Evolutionary conservation across 78 protist genomes (phyloP), one percentile per base, ranked within the genome.

Genomic region (Cavenderia fasciculata): DNA sequence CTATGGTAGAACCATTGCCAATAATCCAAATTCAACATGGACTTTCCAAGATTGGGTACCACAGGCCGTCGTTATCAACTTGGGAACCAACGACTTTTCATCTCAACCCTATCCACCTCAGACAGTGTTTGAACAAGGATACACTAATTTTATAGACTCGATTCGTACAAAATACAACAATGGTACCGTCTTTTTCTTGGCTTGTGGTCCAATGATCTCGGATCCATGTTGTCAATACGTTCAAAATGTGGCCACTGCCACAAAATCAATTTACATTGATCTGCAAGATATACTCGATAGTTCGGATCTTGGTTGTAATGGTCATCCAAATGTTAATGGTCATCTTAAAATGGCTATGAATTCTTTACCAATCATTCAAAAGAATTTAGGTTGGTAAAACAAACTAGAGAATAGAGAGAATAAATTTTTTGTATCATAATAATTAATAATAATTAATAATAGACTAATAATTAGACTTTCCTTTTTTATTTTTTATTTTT

Each of bases 31-130:
- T 40, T n/a, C 7, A 25, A 11, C 36, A 49, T 88, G 94, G 94
- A 11, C 74, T 33, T 68, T 69, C 0, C 23, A 21, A 1, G 19
- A 61, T 19, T 88, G 23, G 4, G 40, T 27, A 18, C 94, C 94
- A 12, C 57, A 72, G 61, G 86, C 74, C 21, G 47, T 88, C 1
- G 34, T 88, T 14, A 75, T 88, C 1, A 75, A 74, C 76, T 16
- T 88, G 21, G 94, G 94, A 49, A 41, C 94, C 71, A 88, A 88
- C 34, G 94, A 88, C 84, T 88, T 57, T n/a, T 33, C n/a, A 21
- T 10, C 62, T 4, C 44, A 59, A 49, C 94, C 94, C 6, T 31
- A 23, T 21, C 94, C 94, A 54, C 49, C 94, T 5, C 27, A 46
- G n/a, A n/a, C 31, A 4, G 25, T 66, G 3, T 88, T 88, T 76